Evolutionary conservation across 1,139 yeast genomes (phyloP).

Genomic region (Kodamaea sp.): DNA sequence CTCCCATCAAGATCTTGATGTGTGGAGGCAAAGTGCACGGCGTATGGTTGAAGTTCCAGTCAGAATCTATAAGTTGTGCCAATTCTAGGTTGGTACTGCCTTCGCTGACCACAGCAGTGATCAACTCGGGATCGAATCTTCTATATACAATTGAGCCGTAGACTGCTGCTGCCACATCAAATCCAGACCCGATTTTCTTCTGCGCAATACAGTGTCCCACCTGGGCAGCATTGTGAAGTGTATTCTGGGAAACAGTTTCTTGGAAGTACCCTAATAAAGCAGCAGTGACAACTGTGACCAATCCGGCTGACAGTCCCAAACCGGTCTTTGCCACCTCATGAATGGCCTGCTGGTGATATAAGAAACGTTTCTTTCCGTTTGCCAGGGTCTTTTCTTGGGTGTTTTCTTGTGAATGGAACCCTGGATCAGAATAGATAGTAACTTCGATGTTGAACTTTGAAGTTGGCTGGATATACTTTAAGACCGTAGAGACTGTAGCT

Average conservation of each 20-base stretch:
- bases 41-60: constrained; percentile 61
- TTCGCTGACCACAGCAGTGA: constrained; percentile 25
- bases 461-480: constrained; percentile 49
- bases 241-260: constrained; percentile 18
- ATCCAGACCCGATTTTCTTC: constrained; percentile 93
- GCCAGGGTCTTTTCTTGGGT: constrained; percentile 33
- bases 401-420: constrained; percentile 76
- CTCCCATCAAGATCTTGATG: constrained; percentile 82
- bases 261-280: constrained; percentile 57
- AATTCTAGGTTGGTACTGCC: constrained; percentile 24
- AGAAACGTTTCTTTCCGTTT: constrained; percentile 47
- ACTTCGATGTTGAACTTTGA: constrained; percentile 41
- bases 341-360: constrained; percentile 61
- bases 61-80: constrained; percentile 40
- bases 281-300: constrained; percentile 78
- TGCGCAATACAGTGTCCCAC: constrained; percentile 92
- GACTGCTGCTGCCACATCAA: constrained; percentile 94
- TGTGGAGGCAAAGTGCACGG: constrained; percentile 67
- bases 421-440: constrained; percentile 80
- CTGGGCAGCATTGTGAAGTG: constrained; percentile 81
- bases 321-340: constrained; percentile 89
- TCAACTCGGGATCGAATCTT: constrained; percentile 62
- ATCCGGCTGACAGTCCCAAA: constrained; percentile 92
- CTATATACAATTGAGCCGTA: constrained; percentile 84
- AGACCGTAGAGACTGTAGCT: constrained; percentile 57